Conservation (phyloP, 495 filamentous ascomycete species). For the Aspergillus nanangensis region DNA sequence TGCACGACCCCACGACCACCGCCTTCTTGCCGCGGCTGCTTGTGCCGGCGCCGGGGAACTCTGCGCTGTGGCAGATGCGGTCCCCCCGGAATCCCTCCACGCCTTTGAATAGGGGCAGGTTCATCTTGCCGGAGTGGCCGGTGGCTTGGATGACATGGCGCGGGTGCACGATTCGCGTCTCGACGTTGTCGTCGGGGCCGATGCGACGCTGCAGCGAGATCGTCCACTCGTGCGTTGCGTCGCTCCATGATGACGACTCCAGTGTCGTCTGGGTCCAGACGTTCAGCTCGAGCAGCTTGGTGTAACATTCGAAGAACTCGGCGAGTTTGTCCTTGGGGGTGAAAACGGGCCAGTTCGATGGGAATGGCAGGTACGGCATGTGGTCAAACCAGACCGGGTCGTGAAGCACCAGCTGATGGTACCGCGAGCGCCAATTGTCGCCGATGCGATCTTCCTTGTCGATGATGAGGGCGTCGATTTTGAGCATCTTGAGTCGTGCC, state of each 20-base stretch:
- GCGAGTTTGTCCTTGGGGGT: conserved; percentile 80
- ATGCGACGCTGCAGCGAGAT: conserved; percentile 49
- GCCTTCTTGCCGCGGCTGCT: conserved; percentile 57
- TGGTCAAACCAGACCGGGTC: conserved; percentile 78
- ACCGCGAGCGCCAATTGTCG: conserved; percentile 74
- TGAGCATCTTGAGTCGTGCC: conserved; percentile 72
- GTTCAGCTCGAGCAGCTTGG: conserved; percentile 68
- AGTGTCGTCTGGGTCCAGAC: conserved; percentile 63
- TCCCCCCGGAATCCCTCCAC: conserved; percentile 51
- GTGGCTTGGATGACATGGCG: conserved; percentile 69
- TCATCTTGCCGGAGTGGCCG: conserved; percentile 67
- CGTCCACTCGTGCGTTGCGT: conserved; percentile 53
- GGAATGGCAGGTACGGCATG: conserved; percentile 68
- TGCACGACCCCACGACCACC: conserved; percentile 74
- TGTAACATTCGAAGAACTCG: conserved; percentile 74
- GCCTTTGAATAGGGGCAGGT: conserved; percentile 59
- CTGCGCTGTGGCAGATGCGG: conserved; percentile 63
- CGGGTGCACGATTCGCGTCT: conserved; percentile 56
- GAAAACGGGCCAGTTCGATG: conserved; percentile 60
- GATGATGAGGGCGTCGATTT: conserved; percentile 58
- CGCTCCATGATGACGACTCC: conserved; percentile 48
- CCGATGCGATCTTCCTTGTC: conserved; percentile 64
- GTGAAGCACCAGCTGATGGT: conserved; percentile 61
- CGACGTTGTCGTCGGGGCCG: conserved; percentile 35
- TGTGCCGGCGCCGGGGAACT: conserved; percentile 56